Evolutionary conservation across 2,329 filamentous ascomycete genomes (phyloP).

Genomic region (Ascomycota sp.): DNA sequence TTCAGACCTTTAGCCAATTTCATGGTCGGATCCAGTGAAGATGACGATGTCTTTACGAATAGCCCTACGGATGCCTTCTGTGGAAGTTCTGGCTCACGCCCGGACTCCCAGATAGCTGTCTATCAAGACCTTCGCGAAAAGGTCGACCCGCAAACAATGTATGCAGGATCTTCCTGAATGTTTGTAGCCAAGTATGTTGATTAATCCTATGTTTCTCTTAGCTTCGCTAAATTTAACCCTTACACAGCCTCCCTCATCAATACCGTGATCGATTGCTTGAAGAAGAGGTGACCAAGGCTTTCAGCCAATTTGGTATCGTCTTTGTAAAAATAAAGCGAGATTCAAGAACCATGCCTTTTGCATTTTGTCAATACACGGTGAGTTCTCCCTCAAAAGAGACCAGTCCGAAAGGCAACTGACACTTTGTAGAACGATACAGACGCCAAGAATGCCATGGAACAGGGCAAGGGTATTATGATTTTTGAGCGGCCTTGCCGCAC

Average conservation of each 20-base stretch:
- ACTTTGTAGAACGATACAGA: constrained; percentile 20
- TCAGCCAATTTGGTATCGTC: constrained; percentile 30
- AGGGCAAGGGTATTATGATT: constrained; percentile 25
- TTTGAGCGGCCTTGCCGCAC: constrained; percentile 34
- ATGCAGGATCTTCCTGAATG: constrained; percentile 32
- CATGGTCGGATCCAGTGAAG: constrained; percentile 3
- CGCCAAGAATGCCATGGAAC: constrained; percentile 23
- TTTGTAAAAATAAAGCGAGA: constrained; percentile 43
- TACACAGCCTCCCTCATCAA: constrained; percentile 25
- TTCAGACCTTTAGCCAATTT: constrained; percentile 3
- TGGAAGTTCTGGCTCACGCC: background rate
- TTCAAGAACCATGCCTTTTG: constrained; percentile 33
- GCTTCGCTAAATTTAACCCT: constrained; percentile 2
- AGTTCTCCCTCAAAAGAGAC: constrained; percentile 6
- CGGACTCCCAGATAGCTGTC: background rate
- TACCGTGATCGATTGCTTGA: constrained; percentile 28
- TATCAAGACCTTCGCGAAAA: constrained; percentile 1
- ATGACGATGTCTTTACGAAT: constrained; percentile 6
- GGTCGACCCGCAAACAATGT: constrained; percentile 28
- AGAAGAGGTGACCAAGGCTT: constrained; percentile 26
- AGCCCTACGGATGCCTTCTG: background rate
- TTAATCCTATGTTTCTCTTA: background rate
- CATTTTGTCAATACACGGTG: constrained; percentile 40
- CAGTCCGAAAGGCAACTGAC: background rate
- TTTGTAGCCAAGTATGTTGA: constrained; percentile 43